Evolutionary conservation across 768 basidiomycete species (phyloP).

Genomic region (Amanita rubescens): DNA sequence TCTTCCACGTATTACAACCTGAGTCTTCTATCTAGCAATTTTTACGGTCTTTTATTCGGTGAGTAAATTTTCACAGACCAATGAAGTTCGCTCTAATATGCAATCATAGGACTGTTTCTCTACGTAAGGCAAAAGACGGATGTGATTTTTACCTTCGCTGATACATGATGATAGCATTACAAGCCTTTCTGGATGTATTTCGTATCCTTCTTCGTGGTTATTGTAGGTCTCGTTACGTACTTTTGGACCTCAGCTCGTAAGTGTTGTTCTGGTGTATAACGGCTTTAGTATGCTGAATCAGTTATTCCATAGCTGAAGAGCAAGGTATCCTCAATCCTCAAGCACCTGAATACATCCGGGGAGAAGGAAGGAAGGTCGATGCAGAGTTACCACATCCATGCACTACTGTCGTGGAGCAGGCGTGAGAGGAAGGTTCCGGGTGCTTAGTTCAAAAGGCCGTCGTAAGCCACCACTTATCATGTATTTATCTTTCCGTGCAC

Average conservation of each 20-base stretch:
- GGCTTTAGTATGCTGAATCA: background rate
- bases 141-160: background rate
- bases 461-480: no score
- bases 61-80: slow-evolving; percentile 10
- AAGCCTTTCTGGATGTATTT: slow-evolving; percentile 90
- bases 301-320: slow-evolving; percentile 47
- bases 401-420: no score
- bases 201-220: slow-evolving; percentile 61
- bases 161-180: slow-evolving; percentile 48
- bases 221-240: slow-evolving; percentile 71
- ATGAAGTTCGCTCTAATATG: background rate
- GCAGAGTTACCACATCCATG: background rate
- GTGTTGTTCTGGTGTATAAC: slow-evolving; percentile 27
- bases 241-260: slow-evolving; percentile 82
- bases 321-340: slow-evolving; percentile 58
- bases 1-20: slow-evolving; percentile 85
- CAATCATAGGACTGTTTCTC: slow-evolving; percentile 36
- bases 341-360: slow-evolving; percentile 51
- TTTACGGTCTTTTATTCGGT: slow-evolving; percentile 80
- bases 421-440: no score
- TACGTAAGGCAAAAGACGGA: slow-evolving; percentile 29
- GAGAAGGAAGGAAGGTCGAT: background rate
- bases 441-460: no score
- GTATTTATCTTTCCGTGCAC: no score
- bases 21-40: slow-evolving; percentile 77